Evolutionary conservation across 176 grass and related monocot genomes (phyloP), one percentile per base, ranked within the genome.

Genomic region (Tillandsia leiboldiana): DNA sequence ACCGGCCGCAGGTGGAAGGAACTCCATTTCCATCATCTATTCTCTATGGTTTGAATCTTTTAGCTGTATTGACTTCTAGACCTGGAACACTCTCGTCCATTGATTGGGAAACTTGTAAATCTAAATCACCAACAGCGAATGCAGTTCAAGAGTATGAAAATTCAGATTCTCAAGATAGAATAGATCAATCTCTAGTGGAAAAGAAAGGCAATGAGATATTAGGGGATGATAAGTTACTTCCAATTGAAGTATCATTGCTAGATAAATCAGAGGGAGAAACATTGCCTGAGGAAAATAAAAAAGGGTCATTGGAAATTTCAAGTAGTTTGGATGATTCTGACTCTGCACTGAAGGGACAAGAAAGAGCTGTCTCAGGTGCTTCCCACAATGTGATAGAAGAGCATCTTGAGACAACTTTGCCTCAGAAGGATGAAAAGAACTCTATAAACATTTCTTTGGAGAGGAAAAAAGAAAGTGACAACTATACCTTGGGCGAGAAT

Each of bases 1-100:
- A 99, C 68, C 85, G 94, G 70, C 94, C 94, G 1, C 89, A 90
- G 84, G 87, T 99, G 62, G 94, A 99, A 99, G 94, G 94, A 83
- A 90, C 94, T 42, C 89, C 94, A 75, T 86, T 99, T 51, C 94
- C 94, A 77, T 90, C 89, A 78, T 88, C 94, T 27, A 90, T 99
- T 86, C 75, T 99, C 51, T 87, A 83, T 70, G 86, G 89, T 88
- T 86, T 99, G 54, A 87, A 89, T 15, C 84, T 99, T 76, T 81
- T 99, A 74, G 76, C 82, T 49, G 87, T 99, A 11, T 83, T 99
- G 77, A 99, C 94, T 72, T 99, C 84, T 63, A 93, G 76, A 82
- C 84, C 86, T 71, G 87, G 86, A 79, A 89, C 85, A 58, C 79
- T 89, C 50, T 93, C 93, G 75, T 65, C 74, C 29, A 86, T 99